Base-by-base conservation (phyloP, 1,284 basidiomycete genomes). In the Ganoderma sp. region DNA sequence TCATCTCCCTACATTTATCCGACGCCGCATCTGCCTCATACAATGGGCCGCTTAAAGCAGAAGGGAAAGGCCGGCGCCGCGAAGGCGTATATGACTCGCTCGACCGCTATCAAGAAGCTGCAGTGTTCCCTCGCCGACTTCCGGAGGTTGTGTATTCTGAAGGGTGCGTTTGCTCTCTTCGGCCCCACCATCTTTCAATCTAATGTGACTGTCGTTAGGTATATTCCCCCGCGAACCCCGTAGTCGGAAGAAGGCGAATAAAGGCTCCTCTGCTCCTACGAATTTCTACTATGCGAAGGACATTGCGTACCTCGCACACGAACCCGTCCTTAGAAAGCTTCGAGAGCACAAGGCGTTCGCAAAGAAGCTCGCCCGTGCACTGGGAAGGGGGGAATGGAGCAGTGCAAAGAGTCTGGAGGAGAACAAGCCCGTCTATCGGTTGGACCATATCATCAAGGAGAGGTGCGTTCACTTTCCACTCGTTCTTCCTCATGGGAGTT, bases 211-310 rank as follows among this genome's bases (percentile, higher is more conserved):
- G 45, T 37, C 17, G 19, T 41, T 69, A 97, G 96, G 98, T 37
- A 98, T 99, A 78, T 99, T 97, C 81, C 98, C 98, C 71, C 93
- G 97, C 63, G 97, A 99, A 79, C 98, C 98, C 22, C 88, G 91
- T 63, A 92, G 90, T 82, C 89, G 90, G 78, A 99, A 99, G 81
- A 91, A 92, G 73, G 98, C 97, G 65, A 99, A 99, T 84, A 99
- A 98, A 81, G 98, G 98, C 4, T 97, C 95, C 5, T 96, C 96
- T 50, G 97, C 96, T 0, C 96, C 97, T 2, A 96, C 97, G 1
- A 95, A 97, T 6, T 99, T 99, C 83, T 99, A 99, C 84, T 99
- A 99, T 81, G 86, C 95, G 64, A 99, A 99, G 82, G 98, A 99
- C 78, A 98, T 99, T 74, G 94, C 95, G 66, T 99, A 97, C 81